Conservation (phyloP, 129 eudicot genomes). For the Escallonia rubra region DNA sequence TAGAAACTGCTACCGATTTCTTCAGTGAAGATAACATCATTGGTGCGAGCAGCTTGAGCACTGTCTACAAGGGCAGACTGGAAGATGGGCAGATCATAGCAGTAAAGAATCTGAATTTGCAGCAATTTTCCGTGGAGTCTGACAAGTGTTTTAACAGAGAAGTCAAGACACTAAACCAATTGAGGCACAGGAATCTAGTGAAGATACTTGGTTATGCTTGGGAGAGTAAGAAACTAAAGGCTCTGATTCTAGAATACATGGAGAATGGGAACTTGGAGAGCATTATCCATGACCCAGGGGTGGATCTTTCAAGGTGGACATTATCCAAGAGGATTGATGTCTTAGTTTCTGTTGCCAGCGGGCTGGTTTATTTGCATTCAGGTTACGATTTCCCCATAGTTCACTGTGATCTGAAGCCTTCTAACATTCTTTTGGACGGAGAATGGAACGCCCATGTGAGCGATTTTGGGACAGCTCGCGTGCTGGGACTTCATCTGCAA, state of each 20-base stretch:
- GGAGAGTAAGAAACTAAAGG: slow-evolving; percentile 76
- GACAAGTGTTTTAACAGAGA: slow-evolving; percentile 72
- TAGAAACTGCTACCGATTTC: slow-evolving; percentile 49
- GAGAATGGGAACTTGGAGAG: slow-evolving; percentile 82
- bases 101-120: slow-evolving; percentile 58
- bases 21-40: slow-evolving; percentile 56
- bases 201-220: slow-evolving; percentile 85
- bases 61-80: slow-evolving; percentile 79
- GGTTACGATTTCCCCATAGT: slow-evolving; percentile 87
- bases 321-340: slow-evolving; percentile 51
- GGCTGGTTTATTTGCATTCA: slow-evolving; percentile 70
- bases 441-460: slow-evolving; percentile 81
- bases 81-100: slow-evolving; percentile 61
- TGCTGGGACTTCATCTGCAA: slow-evolving; percentile 51
- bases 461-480: slow-evolving; percentile 90
- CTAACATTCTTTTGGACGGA: slow-evolving; percentile 72
- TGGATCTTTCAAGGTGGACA: slow-evolving; percentile 42
- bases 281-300: slow-evolving; percentile 46
- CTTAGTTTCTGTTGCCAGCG: slow-evolving; percentile 58
- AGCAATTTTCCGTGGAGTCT: slow-evolving; percentile 50
- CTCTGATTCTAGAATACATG: slow-evolving; percentile 81
- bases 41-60: slow-evolving; percentile 71
- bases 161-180: slow-evolving; percentile 46
- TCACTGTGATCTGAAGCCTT: slow-evolving; percentile 91
- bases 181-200: slow-evolving; percentile 81